Base-by-base conservation (phyloP, 768 basidiomycete genomes). In the Rhodotorula graminis region DNA sequence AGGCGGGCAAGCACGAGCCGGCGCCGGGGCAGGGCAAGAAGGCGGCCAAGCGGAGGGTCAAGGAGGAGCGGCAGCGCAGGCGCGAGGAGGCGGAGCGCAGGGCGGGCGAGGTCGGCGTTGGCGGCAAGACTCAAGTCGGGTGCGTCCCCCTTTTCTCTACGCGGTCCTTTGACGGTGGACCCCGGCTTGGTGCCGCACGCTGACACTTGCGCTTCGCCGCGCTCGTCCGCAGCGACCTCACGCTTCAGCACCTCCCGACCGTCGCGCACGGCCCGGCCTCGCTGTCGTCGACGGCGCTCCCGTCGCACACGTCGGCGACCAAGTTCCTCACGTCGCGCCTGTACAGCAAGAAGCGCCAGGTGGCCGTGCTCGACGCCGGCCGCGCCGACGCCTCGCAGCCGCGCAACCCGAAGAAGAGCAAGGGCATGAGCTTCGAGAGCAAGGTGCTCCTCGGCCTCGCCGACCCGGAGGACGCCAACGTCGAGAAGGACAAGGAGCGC, bases 321-420 rank as follows among this genome's bases (percentile, higher is more conserved):
- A 75, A 75, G 59, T 75, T 75, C 68, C 61, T 75, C 61, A 64
- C 65, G 21, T 16, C 59, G 15, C 74, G 74, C 19, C 68, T 75
- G 55, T 75, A 72, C 71, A 67, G 65, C 14, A 72, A 75, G 55
- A 72, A 72, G 60, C 74, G 74, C 15, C 70, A 66, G 31, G 58
- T 75, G 29, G 71, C 70, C 15, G 64, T 72, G 6, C 65, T 75
- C 58, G 65, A 67, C 40, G 61, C 65, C 11, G 57, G 65, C 29
- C 52, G 53, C 27, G 12, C 27, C 3, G 40, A n/a, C 3, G 37
- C 37, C 16, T 44, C 47, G 33, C 42, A 61, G 42, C 25, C 10
- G 44, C 42, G 44, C 68, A 69, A 72, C 65, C 74, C 62, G 56
- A 70, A 70, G 70, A 55, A 52, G 56, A 62, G 47, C 60, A 65